Evolutionary conservation across 2,329 filamentous ascomycete species (phyloP), one percentile per base, ranked within the genome.

Genomic region (Didymella pomorum): DNA sequence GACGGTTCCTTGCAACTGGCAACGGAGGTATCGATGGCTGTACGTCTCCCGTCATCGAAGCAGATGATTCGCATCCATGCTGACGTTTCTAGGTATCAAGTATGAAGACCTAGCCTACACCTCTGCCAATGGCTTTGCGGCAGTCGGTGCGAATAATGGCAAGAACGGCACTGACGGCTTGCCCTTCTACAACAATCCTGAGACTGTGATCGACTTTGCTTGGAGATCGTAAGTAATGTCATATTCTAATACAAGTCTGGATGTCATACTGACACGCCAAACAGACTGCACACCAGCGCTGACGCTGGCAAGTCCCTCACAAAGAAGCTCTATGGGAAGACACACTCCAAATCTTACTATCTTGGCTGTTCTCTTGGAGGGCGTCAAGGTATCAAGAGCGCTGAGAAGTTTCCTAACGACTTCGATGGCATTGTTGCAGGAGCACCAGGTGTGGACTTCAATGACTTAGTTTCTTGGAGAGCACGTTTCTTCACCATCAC

Each of bases 201-300:
- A 82, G 33, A 76, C 81, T 4, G 66, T 84, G 1, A 72, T 77
- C 16, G 82, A 84, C 61, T 84, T 82, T 61, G 78, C 79, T 11
- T 83, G 78, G 62, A 72, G 80, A 25, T 77, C 78, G 58, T 69
- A 53, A 58, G 66, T 29, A 29, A 21, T 18, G 7, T 2, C 10
- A 10, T 16, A 8, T 12, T 25, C 25, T 9, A 25, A 16, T 2
- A 8, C 25, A 26, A 7, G 8, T 8, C 16, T 11, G 8, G 9
- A 6, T 31, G 8, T 12, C 16, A 10, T 18, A 26, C 28, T 57
- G 28, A 58, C 16, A 16, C 23, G 1, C 20, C 4, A 8, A 50
- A 3, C 18, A 66, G 65, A 14, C 43, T 81, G 2, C 79, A 82
- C 45, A 80, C 76, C 0, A 76, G 71, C 18, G 72, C 73, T 8